Evolutionary conservation across 2,329 filamentous ascomycete genomes (phyloP).

Genomic region (Trichoderma sp.): DNA sequence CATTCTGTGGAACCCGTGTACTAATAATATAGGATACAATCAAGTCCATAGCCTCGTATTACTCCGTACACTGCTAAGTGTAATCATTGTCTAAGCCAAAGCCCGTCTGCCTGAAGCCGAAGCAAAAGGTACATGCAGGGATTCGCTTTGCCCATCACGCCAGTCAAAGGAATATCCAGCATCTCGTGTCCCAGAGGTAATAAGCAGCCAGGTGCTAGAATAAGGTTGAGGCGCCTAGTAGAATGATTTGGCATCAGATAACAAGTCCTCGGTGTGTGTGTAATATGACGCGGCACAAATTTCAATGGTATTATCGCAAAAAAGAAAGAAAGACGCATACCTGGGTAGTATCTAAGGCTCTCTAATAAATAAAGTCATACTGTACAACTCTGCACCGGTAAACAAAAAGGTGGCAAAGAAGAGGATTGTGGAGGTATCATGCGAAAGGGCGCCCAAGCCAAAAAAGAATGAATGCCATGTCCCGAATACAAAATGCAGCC

Average conservation of each 20-base stretch:
- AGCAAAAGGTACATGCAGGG: background rate
- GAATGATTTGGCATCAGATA: background rate
- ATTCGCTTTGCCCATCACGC: background rate
- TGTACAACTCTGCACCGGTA: background rate
- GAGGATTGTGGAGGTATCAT: slow-evolving; percentile 36
- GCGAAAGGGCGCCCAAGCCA: slow-evolving; percentile 33
- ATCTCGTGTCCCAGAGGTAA: background rate
- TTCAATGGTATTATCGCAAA: slow-evolving; percentile 23
- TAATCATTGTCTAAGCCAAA: background rate
- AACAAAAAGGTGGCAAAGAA: slow-evolving; percentile 25
- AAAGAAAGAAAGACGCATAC: slow-evolving; percentile 2
- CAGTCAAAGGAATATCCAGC: background rate
- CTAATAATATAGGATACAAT: background rate
- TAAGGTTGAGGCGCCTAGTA: background rate
- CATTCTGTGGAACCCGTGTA: background rate
- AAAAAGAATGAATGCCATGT: slow-evolving; percentile 24
- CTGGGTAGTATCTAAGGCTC: slow-evolving; percentile 9
- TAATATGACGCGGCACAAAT: background rate
- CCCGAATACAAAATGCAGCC: slow-evolving; percentile 22
- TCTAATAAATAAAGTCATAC: background rate
- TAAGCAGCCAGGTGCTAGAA: background rate
- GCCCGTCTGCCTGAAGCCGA: background rate
- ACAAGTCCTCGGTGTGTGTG: background rate
- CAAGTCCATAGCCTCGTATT: background rate
- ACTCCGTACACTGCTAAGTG: background rate